Percentiles rank a stretch among this genome's conserved stretches.
Evolutionary conservation across 2,329 filamentous ascomycete species (phyloP).

Genomic region (Fusarium staphyleae): DNA sequence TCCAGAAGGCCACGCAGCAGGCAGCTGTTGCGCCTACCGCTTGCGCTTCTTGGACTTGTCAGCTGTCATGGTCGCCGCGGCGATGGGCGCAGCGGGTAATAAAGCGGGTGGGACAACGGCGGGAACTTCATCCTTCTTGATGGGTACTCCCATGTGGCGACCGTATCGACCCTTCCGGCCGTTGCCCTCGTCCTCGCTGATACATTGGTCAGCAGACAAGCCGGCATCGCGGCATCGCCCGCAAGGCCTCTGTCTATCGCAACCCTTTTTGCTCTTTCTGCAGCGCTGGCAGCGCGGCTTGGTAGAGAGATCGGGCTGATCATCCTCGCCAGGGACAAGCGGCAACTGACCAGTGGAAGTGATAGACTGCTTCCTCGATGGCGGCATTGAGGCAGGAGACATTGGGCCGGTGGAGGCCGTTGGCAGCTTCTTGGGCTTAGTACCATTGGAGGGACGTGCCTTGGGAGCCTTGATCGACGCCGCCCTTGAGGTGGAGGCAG

Average conservation of each 20-base stretch:
- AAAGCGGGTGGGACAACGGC: slow-evolving; percentile 49
- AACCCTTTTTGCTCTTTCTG: slow-evolving; percentile 99
- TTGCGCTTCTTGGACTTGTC: slow-evolving; percentile 71
- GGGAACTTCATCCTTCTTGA: slow-evolving; percentile 63
- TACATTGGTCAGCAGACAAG: slow-evolving; percentile 88
- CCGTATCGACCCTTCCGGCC: slow-evolving; percentile 93
- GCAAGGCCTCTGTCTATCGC: slow-evolving; percentile 94
- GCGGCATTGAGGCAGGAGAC: slow-evolving; percentile 71
- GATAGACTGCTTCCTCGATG: slow-evolving; percentile 78
- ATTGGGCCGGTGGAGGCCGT: slow-evolving; percentile 56
- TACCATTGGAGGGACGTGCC: slow-evolving; percentile 48
- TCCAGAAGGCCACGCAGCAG: neutral
- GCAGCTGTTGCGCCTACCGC: slow-evolving; percentile 50
- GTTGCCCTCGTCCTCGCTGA: slow-evolving; percentile 98
- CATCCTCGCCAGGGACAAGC: slow-evolving; percentile 74
- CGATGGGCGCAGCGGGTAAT: slow-evolving; percentile 55
- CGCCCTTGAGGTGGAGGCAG: slow-evolving; percentile 44
- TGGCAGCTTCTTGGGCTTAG: slow-evolving; percentile 61
- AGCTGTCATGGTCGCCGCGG: slow-evolving; percentile 44
- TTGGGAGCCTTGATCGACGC: slow-evolving; percentile 53
- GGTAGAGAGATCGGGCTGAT: slow-evolving; percentile 89
- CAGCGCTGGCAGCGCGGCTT: slow-evolving; percentile 98
- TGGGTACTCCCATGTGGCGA: slow-evolving; percentile 72
- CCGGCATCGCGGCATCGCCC: slow-evolving; percentile 95
- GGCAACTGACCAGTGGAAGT: slow-evolving; percentile 61